Conservation (phyloP, 441 rosid genomes). For the Erodium trifolium region DNA sequence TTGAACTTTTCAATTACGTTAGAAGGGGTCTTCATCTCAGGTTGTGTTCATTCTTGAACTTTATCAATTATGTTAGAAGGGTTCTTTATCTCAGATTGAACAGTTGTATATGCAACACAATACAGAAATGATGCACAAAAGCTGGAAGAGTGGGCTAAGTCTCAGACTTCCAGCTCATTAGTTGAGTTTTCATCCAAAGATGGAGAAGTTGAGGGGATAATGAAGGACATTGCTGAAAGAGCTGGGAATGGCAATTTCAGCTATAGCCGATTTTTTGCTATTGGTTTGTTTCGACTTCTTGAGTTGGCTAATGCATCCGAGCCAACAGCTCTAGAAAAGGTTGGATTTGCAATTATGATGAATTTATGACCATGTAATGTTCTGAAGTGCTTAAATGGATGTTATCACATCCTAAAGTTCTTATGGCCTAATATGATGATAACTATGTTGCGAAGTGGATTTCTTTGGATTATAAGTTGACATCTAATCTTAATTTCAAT, state of each 20-base stretch:
- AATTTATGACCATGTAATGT: not conserved
- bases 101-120: conserved; percentile 14
- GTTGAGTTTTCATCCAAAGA: conserved; percentile 63
- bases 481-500: conserved; percentile 19
- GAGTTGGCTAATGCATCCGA: conserved; percentile 85
- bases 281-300: conserved; percentile 85
- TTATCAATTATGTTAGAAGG: not conserved
- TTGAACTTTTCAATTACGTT: not conserved
- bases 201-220: conserved; percentile 68
- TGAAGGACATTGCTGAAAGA: conserved; percentile 78
- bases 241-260: conserved; percentile 62
- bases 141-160: conserved; percentile 86
- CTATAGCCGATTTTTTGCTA: conserved; percentile 94
- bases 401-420: not conserved
- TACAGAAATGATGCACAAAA: conserved; percentile 66
- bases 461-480: conserved; percentile 9
- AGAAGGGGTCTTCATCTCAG: too few species aligned
- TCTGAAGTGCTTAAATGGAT: not conserved
- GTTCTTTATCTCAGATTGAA: conserved; percentile 1
- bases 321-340: conserved; percentile 77
- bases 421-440: too few species aligned
- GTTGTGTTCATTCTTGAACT: too few species aligned
- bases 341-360: conserved; percentile 13
- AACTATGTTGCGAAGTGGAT: too few species aligned
- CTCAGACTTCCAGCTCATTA: conserved; percentile 58